Percentiles rank a stretch among this genome's conserved stretches.
phyloP scores from a whole-genome alignment of 2,329 filamentous ascomycete genomes.

The Talaromyces albobiverticillius region DNA sequence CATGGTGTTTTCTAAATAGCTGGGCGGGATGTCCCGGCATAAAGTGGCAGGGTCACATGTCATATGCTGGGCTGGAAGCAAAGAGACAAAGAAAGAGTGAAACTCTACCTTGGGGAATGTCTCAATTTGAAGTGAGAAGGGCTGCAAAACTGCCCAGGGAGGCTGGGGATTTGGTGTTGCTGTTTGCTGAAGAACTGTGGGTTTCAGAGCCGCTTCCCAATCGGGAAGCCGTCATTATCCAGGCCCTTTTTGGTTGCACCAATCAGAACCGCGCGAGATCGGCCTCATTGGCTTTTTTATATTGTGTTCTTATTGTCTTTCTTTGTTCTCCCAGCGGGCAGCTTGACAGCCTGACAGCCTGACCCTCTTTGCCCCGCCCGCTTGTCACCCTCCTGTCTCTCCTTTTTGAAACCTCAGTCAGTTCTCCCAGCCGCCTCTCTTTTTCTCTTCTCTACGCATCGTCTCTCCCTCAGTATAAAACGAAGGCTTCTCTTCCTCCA shows the following conservation, averaged over 20 bases:
- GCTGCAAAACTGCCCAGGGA: background rate
- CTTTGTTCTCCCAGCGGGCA: constrained; percentile 4
- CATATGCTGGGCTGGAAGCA: background rate
- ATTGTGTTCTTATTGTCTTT: background rate
- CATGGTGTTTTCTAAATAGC: background rate
- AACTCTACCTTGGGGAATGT: background rate
- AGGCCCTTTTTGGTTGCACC: background rate
- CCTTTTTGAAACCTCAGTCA: background rate
- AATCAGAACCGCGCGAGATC: background rate
- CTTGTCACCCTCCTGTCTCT: background rate
- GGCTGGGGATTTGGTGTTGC: background rate
- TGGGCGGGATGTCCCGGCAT: background rate
- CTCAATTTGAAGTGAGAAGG: background rate
- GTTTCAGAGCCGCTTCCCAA: constrained; percentile 4
- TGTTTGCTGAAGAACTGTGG: background rate
- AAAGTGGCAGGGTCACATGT: background rate
- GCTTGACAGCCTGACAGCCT: background rate
- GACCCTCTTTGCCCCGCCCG: background rate
- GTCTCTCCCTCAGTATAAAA: background rate
- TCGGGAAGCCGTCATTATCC: constrained; percentile 5
- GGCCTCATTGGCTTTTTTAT: background rate
- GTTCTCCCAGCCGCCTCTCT: background rate
- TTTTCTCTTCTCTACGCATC: background rate
- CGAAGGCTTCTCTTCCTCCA: background rate
- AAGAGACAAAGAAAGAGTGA: constrained; percentile 13